Percentiles rank a stretch among this genome's conserved stretches.
Evolutionary conservation across 129 eudicot genomes (phyloP).

Genomic region (Rutidosis leptorrhynchoides): DNA sequence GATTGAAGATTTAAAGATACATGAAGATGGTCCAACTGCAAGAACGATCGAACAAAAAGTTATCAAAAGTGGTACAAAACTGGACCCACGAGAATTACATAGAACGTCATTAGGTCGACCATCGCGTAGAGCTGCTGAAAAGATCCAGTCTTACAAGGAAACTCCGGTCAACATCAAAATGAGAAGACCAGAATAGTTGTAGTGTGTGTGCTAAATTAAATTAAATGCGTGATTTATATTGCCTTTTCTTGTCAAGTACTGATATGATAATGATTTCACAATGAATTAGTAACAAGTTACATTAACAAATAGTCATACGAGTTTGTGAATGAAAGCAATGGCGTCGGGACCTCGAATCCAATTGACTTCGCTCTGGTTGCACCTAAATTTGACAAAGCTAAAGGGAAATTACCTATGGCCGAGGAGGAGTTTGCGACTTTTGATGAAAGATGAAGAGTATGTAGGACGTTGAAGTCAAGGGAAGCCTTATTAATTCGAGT

Average conservation of each 20-base stretch:
- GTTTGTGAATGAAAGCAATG: too few species aligned
- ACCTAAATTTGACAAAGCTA: too few species aligned
- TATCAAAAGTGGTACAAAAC: neutral
- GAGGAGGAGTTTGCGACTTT: too few species aligned
- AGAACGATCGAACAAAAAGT: conserved; percentile 14
- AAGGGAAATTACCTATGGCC: too few species aligned
- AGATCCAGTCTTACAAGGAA: conserved; percentile 74
- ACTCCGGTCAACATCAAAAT: conserved; percentile 56
- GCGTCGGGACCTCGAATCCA: too few species aligned
- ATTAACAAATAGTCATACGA: neutral
- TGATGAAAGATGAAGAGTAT: too few species aligned
- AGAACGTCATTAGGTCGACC: conserved; percentile 33
- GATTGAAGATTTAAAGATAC: conserved; percentile 40
- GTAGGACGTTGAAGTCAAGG: too few species aligned
- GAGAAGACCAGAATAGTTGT: conserved; percentile 52
- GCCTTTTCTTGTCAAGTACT: neutral
- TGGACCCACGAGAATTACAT: conserved; percentile 18
- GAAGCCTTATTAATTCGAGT: too few species aligned
- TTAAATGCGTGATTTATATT: neutral
- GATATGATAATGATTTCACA: neutral
- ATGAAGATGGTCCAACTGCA: conserved; percentile 31
- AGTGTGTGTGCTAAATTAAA: neutral
- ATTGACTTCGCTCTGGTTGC: too few species aligned
- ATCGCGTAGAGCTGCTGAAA: conserved; percentile 36
- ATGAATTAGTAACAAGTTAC: neutral